phyloP scores from a whole-genome alignment of 345 rosid species.

The Eucalyptus curtisii region DNA sequence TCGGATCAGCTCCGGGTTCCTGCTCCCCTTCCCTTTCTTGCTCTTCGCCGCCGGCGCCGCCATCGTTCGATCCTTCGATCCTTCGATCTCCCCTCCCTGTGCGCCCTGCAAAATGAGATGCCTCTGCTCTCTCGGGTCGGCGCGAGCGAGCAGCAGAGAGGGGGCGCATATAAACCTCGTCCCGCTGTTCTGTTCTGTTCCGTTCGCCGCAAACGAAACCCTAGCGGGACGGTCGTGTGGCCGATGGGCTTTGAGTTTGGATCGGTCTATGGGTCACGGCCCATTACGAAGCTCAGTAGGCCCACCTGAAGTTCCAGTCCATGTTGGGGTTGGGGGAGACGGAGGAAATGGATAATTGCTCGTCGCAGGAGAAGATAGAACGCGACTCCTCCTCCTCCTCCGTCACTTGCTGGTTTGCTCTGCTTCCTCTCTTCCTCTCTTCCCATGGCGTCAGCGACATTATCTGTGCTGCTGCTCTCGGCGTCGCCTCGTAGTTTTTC shows the following conservation, averaged over 20 bases:
- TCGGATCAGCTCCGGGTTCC: conserved; percentile 51
- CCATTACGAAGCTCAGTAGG: background rate
- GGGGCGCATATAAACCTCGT: background rate
- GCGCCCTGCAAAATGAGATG: background rate
- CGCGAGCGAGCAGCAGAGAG: background rate
- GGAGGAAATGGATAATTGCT: background rate
- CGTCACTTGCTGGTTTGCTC: background rate
- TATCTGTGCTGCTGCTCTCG: background rate
- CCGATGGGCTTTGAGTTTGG: background rate
- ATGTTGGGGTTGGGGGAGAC: background rate
- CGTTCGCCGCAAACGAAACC: background rate
- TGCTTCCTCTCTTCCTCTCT: background rate
- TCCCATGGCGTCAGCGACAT: background rate
- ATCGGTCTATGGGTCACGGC: background rate
- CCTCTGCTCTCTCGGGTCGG: background rate
- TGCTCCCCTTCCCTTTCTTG: conserved; percentile 12
- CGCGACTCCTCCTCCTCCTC: background rate
- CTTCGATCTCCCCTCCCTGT: background rate
- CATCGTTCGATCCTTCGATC: conserved; percentile 6
- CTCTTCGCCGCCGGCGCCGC: conserved; percentile 19
- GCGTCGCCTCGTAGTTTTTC: background rate
- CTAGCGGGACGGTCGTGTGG: background rate
- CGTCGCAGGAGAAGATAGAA: background rate
- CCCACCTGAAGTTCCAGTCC: background rate
- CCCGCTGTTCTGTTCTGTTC: background rate